A percentile compares a stretch with the other conserved stretches of the same genome.
phyloP scores from a whole-genome alignment of 768 basidiomycete species.

The Calocybe gangraenosa region DNA sequence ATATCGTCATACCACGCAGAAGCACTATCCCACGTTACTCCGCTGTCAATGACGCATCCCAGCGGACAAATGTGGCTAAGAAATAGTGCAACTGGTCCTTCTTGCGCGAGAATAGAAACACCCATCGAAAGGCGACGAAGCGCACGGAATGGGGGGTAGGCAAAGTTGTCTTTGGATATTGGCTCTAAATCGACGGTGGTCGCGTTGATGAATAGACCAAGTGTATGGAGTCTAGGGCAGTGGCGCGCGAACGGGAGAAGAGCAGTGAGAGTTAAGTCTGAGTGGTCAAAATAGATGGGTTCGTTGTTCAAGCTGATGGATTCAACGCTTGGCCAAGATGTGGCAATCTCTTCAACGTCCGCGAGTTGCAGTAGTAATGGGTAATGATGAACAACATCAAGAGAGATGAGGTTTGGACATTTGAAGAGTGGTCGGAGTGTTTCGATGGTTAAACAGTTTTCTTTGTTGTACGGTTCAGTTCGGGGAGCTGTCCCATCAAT shows the following conservation, averaged over 20 bases:
- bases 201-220: slow-evolving; percentile 39
- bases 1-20: background rate
- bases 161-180: slow-evolving; percentile 11
- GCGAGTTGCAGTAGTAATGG: slow-evolving; percentile 33
- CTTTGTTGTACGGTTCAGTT: slow-evolving; percentile 11
- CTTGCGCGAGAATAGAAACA: slow-evolving; percentile 40
- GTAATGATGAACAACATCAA: slow-evolving; percentile 36
- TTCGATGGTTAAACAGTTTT: slow-evolving; percentile 24
- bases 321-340: slow-evolving; percentile 41
- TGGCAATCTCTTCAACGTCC: slow-evolving; percentile 43
- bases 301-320: slow-evolving; percentile 43
- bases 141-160: slow-evolving; percentile 24
- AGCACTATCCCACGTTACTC: slow-evolving; percentile 44
- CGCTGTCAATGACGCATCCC: slow-evolving; percentile 36
- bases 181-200: slow-evolving; percentile 20
- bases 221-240: slow-evolving; percentile 34
- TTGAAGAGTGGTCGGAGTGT: slow-evolving; percentile 32
- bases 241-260: slow-evolving; percentile 37
- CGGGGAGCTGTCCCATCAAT: slow-evolving; percentile 18
- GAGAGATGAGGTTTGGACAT: slow-evolving; percentile 26
- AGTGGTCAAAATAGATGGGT: slow-evolving; percentile 27
- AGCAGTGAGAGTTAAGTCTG: slow-evolving; percentile 32
- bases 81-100: slow-evolving; percentile 44
- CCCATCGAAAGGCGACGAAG: slow-evolving; percentile 43
- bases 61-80: slow-evolving; percentile 48